Evolutionary conservation across 352 stramenopile species (phyloP).

Genomic region (Phytophthora uliginosa): DNA sequence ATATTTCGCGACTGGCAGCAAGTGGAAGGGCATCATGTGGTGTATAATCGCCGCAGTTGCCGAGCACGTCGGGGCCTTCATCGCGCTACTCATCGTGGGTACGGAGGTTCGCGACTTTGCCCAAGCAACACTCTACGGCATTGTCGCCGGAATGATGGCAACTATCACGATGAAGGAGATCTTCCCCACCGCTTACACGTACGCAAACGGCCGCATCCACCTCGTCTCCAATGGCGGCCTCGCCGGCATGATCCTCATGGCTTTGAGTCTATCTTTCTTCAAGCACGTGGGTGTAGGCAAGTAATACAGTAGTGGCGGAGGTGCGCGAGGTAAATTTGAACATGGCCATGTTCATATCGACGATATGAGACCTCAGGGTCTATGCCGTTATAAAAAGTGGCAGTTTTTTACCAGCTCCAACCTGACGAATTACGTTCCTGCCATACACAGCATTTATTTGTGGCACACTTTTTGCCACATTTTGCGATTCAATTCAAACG

Average conservation of each 20-base stretch:
- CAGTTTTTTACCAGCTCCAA: no score
- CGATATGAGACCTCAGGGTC: no score
- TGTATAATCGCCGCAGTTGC: slow-evolving; percentile 86
- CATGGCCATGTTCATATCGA: no score
- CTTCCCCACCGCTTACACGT: slow-evolving; percentile 92
- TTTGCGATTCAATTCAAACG: not conserved
- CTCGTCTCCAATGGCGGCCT: slow-evolving; percentile 88
- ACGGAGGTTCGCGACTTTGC: slow-evolving; percentile 48
- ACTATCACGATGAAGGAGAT: slow-evolving; percentile 93
- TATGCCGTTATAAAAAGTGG: no score
- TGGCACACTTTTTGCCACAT: not conserved
- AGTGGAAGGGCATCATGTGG: slow-evolving; percentile 96
- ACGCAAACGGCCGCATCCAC: slow-evolving; percentile 83
- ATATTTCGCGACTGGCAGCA: slow-evolving; percentile 97
- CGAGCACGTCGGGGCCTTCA: slow-evolving; percentile 93
- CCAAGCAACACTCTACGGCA: slow-evolving; percentile 91
- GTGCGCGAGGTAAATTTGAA: not conserved
- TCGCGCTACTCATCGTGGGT: slow-evolving; percentile 70
- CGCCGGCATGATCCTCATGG: slow-evolving; percentile 92
- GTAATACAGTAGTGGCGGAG: not conserved
- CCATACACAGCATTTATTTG: not conserved
- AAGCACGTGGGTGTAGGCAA: slow-evolving; percentile 50
- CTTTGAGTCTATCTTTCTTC: slow-evolving; percentile 92
- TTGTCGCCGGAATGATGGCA: slow-evolving; percentile 96
- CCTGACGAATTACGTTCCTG: no score